Base-by-base conservation (phyloP, 306 rosid species). In the Gleditsia sinensis region DNA sequence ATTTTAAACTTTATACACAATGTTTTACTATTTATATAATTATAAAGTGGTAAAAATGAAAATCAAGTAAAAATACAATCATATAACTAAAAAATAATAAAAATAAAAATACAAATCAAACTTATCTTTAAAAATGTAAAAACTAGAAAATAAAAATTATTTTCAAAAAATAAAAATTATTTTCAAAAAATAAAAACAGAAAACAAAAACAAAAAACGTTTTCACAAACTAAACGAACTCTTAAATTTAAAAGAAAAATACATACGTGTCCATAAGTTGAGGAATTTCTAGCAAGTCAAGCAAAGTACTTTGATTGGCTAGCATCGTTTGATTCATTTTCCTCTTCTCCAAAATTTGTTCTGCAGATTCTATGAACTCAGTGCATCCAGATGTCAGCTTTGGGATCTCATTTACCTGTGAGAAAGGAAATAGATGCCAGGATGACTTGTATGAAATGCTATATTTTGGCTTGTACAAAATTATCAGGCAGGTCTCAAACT, bases 261-360 rank as follows among this genome's bases (percentile, higher is more conserved):
- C 67, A 19, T 19, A 61, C 67, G 67, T 61, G 17, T 61, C 67
- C 67, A 61, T 34, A 24, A 61, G 42, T 61, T 61, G 67, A 61
- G 67, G 67, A 34, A 61, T 61, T 61, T 61, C 67, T 71, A 94
- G 99, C 85, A 94, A 88, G 82, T 94, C 99, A 69, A 94, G 96
- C 91, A 94, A 84, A 70, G 93, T 87, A 76, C 98, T 94, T 75
- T 94, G 98, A 84, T 94, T 88, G 25, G 95, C 84, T 14, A 94
- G 86, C 96, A 94, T 88, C 57, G 88, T 92, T 80, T 94, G 98
- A 85, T 94, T 94, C 99, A 90, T 84, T 89, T 90, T 94, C 88
- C 96, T 90, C 91, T 88, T 87, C 79, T 94, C 99, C 85, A 92
- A 74, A 88, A 90, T 90, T 75, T 88, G 82, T 67, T 94, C 98